These are phyloP conservation scores for Coemansia sp. DNA, from an alignment of 192 early-diverging fungal genomes.

Conservation along the genomic window DNA sequence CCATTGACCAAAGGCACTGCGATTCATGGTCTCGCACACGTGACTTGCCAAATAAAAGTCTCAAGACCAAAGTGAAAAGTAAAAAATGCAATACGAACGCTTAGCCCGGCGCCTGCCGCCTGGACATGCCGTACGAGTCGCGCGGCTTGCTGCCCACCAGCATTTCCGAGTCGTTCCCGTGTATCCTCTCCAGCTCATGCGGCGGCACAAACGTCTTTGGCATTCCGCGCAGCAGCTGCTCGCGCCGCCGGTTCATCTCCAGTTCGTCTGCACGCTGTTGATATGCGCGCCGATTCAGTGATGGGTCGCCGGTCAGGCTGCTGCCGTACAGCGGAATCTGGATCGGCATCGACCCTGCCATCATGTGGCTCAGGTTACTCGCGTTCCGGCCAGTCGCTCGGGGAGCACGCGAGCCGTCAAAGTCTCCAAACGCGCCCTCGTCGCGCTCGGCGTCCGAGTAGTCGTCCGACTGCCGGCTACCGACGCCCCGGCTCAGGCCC, in stretches of 20 bases:
- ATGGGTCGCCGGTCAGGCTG: conserved; percentile 19
- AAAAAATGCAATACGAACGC: not conserved
- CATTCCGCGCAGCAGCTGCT: conserved; percentile 31
- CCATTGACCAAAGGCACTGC: not conserved
- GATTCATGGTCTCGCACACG: not conserved
- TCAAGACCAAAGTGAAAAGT: not conserved
- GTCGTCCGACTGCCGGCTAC: conserved; percentile 30
- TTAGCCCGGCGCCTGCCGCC: conserved; percentile 32
- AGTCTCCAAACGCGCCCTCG: conserved; percentile 34
- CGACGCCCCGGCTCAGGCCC: not conserved
- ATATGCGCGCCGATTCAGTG: conserved; percentile 35
- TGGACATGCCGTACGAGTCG: conserved; percentile 36
- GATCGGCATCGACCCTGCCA: conserved; percentile 52
- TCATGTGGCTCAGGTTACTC: conserved; percentile 37
- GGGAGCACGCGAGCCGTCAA: conserved; percentile 15
- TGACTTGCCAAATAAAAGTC: conserved; percentile 1
- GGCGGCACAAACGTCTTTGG: conserved; percentile 53
- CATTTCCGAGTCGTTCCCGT: conserved; percentile 36
- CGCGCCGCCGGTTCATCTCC: conserved; percentile 28
- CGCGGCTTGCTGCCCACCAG: conserved; percentile 50
- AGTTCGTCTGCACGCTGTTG: conserved; percentile 30
- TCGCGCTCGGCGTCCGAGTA: conserved; percentile 28
- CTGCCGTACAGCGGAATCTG: conserved; percentile 42
- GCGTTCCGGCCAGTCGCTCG: not conserved
- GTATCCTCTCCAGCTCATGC: conserved; percentile 42